Evolutionary conservation across 192 early-diverging fungal genomes (phyloP).

Genomic region (Umbelopsis ramanniana): DNA sequence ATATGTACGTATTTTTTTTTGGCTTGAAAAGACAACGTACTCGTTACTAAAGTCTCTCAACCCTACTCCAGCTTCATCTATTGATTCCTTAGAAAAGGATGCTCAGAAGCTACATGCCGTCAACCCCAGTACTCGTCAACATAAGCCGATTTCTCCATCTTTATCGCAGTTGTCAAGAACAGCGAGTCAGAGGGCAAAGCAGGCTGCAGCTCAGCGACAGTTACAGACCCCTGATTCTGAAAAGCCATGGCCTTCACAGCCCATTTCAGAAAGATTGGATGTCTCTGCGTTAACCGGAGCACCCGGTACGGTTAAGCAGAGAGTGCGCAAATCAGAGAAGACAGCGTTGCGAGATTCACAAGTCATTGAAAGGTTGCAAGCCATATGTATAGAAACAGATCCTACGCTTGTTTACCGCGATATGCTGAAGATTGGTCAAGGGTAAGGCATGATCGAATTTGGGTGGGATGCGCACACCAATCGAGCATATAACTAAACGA

Average conservation of each 20-base stretch:
- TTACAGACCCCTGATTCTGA: constrained; percentile 7
- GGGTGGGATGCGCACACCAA: neutral
- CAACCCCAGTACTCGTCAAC: constrained; percentile 1
- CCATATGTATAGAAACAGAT: constrained; percentile 90
- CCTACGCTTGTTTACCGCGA: constrained; percentile 66
- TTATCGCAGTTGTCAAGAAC: constrained; percentile 10
- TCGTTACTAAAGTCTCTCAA: neutral
- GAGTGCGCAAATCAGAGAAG: constrained; percentile 29
- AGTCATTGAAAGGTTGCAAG: constrained; percentile 81
- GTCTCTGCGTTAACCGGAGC: constrained; percentile 30
- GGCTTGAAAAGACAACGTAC: too few species aligned
- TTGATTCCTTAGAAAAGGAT: constrained; percentile 6
- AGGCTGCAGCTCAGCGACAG: neutral
- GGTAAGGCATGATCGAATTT: constrained; percentile 23
- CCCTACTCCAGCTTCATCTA: neutral
- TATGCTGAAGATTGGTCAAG: constrained; percentile 50
- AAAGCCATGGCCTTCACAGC: constrained; percentile 13
- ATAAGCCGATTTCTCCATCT: constrained; percentile 7
- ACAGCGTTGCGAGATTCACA: constrained; percentile 60
- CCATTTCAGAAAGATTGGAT: constrained; percentile 4
- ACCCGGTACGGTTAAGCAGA: constrained; percentile 39
- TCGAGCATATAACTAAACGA: neutral
- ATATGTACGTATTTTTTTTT: neutral
- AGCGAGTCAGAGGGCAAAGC: constrained; percentile 4
- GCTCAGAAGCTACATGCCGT: neutral